Conservation (phyloP, 306 rosid genomes). For the Vicia sativa region DNA sequence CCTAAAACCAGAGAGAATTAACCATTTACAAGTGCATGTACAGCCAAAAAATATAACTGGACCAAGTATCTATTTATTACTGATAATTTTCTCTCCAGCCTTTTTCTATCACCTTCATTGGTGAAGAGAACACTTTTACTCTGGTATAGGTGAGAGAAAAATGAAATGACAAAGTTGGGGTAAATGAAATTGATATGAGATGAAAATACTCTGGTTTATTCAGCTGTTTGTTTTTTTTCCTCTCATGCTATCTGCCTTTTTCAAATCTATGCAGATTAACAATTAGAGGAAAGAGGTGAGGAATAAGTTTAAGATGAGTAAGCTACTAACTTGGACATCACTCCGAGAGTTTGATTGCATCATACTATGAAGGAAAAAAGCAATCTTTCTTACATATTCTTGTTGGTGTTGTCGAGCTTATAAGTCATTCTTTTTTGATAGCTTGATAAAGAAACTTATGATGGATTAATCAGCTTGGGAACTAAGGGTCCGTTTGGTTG, state of each 20-base stretch:
- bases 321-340: not conserved
- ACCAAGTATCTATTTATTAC: not conserved
- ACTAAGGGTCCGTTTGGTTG: too few species aligned
- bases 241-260: not conserved
- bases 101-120: not conserved
- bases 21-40: conserved; percentile 12
- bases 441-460: not conserved
- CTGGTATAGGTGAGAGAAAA: not conserved
- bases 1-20: conserved; percentile 3
- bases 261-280: not conserved
- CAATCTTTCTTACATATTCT: not conserved
- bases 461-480: not conserved
- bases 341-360: not conserved
- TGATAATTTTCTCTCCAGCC: not conserved
- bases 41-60: not conserved
- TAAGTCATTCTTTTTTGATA: not conserved
- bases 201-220: not conserved
- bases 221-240: not conserved
- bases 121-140: conserved; percentile 6
- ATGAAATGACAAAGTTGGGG: not conserved
- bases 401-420: not conserved
- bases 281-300: not conserved
- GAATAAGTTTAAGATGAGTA: not conserved
- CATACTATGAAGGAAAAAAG: not conserved
- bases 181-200: not conserved